Evolutionary conservation across 495 filamentous ascomycete species (phyloP).

Genomic region (Aspergillus coremiiformis): DNA sequence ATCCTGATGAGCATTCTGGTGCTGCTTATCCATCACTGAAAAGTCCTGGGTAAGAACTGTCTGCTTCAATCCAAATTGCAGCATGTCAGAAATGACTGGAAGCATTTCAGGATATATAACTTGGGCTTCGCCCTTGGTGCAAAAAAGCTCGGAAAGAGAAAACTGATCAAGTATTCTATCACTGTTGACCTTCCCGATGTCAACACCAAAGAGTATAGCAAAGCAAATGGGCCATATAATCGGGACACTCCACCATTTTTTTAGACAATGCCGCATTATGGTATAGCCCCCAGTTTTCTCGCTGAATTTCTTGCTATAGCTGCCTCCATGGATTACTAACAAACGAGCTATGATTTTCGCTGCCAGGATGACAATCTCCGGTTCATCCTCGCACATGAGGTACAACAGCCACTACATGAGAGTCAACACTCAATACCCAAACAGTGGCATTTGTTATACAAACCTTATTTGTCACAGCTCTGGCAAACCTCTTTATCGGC

Average conservation of each 20-base stretch:
- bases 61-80: conserved; percentile 69
- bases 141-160: conserved; percentile 64
- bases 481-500: conserved; percentile 80
- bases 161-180: conserved; percentile 65
- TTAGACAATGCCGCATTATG: conserved; percentile 73
- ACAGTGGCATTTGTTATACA: conserved; percentile 14
- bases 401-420: conserved; percentile 79
- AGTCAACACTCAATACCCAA: conserved; percentile 4
- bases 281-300: conserved; percentile 79
- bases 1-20: conserved; percentile 6
- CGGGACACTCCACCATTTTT: conserved; percentile 81
- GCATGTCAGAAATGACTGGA: conserved; percentile 75
- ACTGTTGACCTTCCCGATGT: conserved; percentile 68
- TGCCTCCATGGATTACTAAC: conserved; percentile 66
- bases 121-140: conserved; percentile 42
- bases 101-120: conserved; percentile 73
- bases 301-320: conserved; percentile 76
- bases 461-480: conserved; percentile 94
- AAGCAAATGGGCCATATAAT: conserved; percentile 86
- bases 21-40: not conserved
- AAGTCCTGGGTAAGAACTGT: conserved; percentile 15
- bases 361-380: conserved; percentile 73
- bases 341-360: conserved; percentile 82
- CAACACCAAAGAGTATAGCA: conserved; percentile 76
- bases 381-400: conserved; percentile 79